These are phyloP conservation scores for Colletotrichum kahawae DNA, from an alignment of 2,329 filamentous ascomycete species.

Conservation along the genomic window DNA sequence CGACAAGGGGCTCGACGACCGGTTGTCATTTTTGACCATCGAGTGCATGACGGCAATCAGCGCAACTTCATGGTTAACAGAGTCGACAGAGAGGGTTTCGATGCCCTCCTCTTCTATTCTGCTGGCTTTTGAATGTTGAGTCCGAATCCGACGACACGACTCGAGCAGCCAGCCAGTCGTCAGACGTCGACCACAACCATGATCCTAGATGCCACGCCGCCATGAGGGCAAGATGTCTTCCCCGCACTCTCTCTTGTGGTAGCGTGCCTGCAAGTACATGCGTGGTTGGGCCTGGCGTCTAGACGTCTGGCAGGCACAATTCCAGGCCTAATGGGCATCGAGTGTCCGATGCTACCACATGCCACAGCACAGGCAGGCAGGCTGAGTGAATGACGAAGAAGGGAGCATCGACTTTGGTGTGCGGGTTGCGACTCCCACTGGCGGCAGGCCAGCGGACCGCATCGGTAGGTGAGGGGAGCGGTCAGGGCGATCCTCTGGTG, in stretches of 20 bases:
- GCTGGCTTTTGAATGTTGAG: background rate
- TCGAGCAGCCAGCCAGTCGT: background rate
- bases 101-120: background rate
- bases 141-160: background rate
- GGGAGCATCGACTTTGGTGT: background rate
- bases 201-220: background rate
- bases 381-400: background rate
- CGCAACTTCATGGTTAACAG: background rate
- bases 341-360: conserved; percentile 5
- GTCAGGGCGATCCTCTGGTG: background rate
- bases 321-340: background rate
- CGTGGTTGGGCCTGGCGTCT: background rate
- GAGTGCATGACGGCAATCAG: conserved; percentile 2
- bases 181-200: background rate
- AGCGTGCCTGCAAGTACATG: background rate
- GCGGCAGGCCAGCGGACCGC: background rate
- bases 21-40: background rate
- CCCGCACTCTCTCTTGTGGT: background rate
- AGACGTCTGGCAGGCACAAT: background rate
- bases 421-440: conserved; percentile 3
- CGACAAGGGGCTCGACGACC: background rate
- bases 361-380: background rate
- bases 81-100: background rate
- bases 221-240: background rate
- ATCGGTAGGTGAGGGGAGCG: background rate